Base-by-base conservation (phyloP, 805 yeast species). In the Geotrichum ghanense region DNA sequence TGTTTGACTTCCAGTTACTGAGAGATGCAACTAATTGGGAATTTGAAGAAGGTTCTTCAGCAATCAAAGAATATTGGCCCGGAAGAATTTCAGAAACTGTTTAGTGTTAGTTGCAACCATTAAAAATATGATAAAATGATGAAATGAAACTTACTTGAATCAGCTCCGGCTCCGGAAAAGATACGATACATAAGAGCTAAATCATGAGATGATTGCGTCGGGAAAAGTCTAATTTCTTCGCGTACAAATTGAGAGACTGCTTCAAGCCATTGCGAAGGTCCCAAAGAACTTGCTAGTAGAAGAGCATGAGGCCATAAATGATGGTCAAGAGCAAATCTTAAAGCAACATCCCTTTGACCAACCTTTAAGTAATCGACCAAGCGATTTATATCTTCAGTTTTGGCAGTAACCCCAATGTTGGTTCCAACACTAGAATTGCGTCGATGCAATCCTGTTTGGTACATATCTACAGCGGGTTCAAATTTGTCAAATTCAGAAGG, bases 291-390 rank as follows among this genome's bases (percentile, higher is more conserved):
- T 1, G 94, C 79, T 44, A 89, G 67, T 24, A 87, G 60, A 46
- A 90, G 63, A 0, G 95, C 83, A 61, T 88, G 69, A 0, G 90
- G 79, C 82, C 85, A 89, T 53, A 85, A 84, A 7, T 77, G 74
- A 45, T 76, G 74, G 1, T 73, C 68, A 17, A 88, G 60, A 1
- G 92, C 79, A 46, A 70, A 66, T 21, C 72, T 68, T 43, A 88
- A 63, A 0, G 95, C 96, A 3, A 70, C 73, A 12, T 74, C 76
- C 21, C 79, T 74, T 48, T 80, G 71, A 1, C 96, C 96, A 3
- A 66, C 4, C 37, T 53, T 51, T 50, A 46, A 3, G 50, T 40
- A 21, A 19, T 44, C 45, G 49, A 59, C 22, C 46, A 56, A 27
- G 48, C 46, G 16, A 9, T 45, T 44, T 21, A 56, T 24, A n/a